Percentiles rank a stretch among this genome's conserved stretches.
These are phyloP conservation scores for Scytalidium lignicola DNA, from an alignment of 2,329 filamentous ascomycete genomes.

Conservation along the genomic window DNA sequence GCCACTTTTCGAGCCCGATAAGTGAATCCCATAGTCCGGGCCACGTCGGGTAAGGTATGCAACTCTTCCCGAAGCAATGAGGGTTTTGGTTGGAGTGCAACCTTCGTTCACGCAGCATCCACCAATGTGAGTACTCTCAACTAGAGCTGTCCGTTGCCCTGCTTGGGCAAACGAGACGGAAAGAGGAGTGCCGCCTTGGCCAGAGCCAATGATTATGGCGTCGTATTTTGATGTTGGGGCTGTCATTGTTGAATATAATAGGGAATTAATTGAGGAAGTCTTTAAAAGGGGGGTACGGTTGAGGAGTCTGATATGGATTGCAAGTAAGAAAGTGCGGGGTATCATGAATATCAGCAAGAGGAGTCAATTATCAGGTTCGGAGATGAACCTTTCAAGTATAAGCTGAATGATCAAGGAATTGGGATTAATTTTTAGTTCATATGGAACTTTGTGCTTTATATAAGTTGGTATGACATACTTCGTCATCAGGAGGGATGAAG, in stretches of 20 bases:
- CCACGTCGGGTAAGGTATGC: constrained; percentile 40
- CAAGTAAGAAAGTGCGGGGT: not conserved
- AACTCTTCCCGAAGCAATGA: constrained; percentile 47
- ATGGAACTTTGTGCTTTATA: not conserved
- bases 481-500: not conserved
- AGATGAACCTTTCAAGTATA: not conserved
- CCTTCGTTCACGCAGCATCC: constrained; percentile 51
- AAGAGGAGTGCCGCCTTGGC: constrained; percentile 46
- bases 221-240: constrained; percentile 25
- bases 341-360: not conserved
- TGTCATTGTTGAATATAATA: not conserved
- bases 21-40: constrained; percentile 40
- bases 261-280: not conserved
- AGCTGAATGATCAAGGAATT: not conserved
- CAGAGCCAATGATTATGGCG: constrained; percentile 46
- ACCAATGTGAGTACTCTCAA: constrained; percentile 45
- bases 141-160: constrained; percentile 38
- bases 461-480: not conserved
- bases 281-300: not conserved
- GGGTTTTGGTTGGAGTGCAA: constrained; percentile 53
- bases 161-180: constrained; percentile 41
- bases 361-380: not conserved
- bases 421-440: not conserved
- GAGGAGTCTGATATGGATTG: not conserved
- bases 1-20: constrained; percentile 5